Conservation (phyloP, 2,329 filamentous ascomycete genomes). For the Anthostomella pinea region DNA sequence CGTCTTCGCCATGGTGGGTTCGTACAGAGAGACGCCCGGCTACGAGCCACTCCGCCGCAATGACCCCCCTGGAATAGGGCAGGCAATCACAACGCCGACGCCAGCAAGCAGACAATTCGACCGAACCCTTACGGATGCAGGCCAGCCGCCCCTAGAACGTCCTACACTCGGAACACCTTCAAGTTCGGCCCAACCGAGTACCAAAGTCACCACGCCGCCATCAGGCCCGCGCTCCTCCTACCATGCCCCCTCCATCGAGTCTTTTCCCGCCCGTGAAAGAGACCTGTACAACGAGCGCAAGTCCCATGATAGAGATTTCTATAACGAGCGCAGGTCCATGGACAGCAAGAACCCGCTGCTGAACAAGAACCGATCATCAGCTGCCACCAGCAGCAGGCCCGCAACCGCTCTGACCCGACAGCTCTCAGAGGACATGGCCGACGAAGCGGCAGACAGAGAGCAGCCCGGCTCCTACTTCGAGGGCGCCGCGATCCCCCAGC, state of each 20-base stretch:
- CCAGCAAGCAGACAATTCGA: too few relatives aligned
- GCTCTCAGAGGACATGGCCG: slow-evolving; percentile 1
- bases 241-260: too few relatives aligned
- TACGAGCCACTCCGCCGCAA: slow-evolving; percentile 1
- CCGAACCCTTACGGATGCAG: background rate
- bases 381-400: background rate
- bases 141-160: slow-evolving; percentile 3
- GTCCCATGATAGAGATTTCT: background rate
- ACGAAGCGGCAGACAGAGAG: background rate
- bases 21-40: too few relatives aligned
- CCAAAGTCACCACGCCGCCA: too few relatives aligned
- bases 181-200: background rate
- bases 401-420: background rate
- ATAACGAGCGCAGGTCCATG: slow-evolving; percentile 1
- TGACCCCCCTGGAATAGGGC: background rate
- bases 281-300: background rate
- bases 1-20: background rate
- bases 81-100: background rate
- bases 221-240: too few relatives aligned
- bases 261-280: too few relatives aligned
- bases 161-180: background rate
- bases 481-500: background rate
- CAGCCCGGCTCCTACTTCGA: slow-evolving; percentile 1
- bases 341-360: slow-evolving; percentile 1
- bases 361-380: background rate